Evolutionary conservation across 2,329 filamentous ascomycete species (phyloP).

Genomic region (Talaromyces sp.): DNA sequence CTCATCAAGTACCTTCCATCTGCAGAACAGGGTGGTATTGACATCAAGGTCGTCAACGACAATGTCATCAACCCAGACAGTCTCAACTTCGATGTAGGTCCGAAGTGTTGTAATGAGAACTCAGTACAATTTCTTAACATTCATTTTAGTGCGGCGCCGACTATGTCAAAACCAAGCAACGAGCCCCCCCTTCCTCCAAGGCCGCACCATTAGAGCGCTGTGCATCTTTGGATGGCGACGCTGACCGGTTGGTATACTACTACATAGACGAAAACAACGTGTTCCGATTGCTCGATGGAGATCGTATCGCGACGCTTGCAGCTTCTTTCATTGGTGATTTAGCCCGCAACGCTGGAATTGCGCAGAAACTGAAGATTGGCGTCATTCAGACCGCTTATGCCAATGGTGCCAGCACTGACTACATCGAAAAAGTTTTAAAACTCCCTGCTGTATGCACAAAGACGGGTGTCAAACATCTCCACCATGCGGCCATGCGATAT

Average conservation of each 20-base stretch:
- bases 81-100: conserved; percentile 75
- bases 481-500: conserved; percentile 92
- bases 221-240: conserved; percentile 91
- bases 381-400: conserved; percentile 97
- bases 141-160: conserved; percentile 75
- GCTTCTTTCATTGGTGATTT: conserved; percentile 92
- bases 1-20: conserved; percentile 76
- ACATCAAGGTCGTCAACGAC: conserved; percentile 87
- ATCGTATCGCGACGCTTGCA: conserved; percentile 90
- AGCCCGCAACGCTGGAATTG: conserved; percentile 70
- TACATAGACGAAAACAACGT: conserved; percentile 74
- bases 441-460: conserved; percentile 89
- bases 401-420: conserved; percentile 89
- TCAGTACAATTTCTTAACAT: conserved; percentile 17
- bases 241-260: conserved; percentile 93
- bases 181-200: conserved; percentile 77
- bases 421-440: conserved; percentile 80
- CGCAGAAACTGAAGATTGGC: conserved; percentile 77
- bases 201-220: conserved; percentile 70
- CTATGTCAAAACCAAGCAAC: conserved; percentile 95
- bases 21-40: conserved; percentile 61
- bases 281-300: conserved; percentile 91
- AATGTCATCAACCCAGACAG: conserved; percentile 84
- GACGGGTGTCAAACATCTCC: conserved; percentile 94
- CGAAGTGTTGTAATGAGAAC: background rate